Conservation (phyloP, 2,329 filamentous ascomycete species). For the Leptoxyphium fumago region DNA sequence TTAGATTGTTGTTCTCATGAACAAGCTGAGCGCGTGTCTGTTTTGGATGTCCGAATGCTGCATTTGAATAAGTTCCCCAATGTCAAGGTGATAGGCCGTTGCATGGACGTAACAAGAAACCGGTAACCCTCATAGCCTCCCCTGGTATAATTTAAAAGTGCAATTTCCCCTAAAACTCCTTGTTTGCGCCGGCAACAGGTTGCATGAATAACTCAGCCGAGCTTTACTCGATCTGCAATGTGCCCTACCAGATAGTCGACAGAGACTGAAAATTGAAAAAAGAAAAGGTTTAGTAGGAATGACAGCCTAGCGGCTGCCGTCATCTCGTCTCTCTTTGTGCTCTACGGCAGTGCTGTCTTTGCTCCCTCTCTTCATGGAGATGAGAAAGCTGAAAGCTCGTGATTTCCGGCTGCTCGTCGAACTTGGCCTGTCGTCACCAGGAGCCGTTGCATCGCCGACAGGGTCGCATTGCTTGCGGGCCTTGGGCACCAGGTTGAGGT, state of each 20-base stretch:
- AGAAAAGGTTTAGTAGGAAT: neutral
- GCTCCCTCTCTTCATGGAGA: slow-evolving; percentile 12
- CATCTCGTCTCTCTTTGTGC: slow-evolving; percentile 8
- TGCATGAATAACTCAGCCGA: neutral
- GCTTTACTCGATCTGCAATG: too few species aligned
- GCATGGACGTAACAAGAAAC: too few species aligned
- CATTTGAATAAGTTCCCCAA: too few species aligned
- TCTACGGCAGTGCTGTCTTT: slow-evolving; percentile 9
- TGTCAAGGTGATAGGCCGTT: too few species aligned
- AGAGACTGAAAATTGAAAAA: neutral
- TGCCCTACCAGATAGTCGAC: too few species aligned
- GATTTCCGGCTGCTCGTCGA: slow-evolving; percentile 17
- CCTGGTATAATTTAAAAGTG: too few species aligned
- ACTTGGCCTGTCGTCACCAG: slow-evolving; percentile 6
- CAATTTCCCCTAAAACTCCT: neutral
- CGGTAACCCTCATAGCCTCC: too few species aligned
- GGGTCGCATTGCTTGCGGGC: slow-evolving; percentile 34
- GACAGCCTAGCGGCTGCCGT: neutral
- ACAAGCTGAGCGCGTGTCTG: too few species aligned
- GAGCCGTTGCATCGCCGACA: slow-evolving; percentile 10
- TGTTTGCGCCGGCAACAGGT: neutral
- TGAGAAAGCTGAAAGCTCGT: slow-evolving; percentile 18
- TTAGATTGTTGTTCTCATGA: too few species aligned
- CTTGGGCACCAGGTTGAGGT: slow-evolving; percentile 34
- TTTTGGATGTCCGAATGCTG: too few species aligned